phyloP scores from a whole-genome alignment of 176 grass and related monocot genomes.

The Aegilops sharonensis region DNA sequence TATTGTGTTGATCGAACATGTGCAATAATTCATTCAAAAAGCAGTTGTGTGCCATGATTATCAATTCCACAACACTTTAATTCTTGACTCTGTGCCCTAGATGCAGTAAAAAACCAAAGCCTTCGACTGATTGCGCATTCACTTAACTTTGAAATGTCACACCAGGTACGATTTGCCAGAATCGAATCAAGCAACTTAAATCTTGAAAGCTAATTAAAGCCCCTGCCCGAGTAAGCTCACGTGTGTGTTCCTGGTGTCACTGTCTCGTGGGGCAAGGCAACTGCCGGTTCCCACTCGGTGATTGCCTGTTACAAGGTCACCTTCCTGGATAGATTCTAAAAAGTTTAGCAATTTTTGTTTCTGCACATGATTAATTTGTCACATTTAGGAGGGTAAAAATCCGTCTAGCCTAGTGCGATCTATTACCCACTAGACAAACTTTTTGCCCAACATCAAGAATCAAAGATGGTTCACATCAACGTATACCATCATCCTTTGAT shows the following conservation, averaged over 20 bases:
- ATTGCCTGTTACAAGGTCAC: neutral
- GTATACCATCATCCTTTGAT: neutral
- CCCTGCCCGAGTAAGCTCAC: neutral
- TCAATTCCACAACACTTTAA: neutral
- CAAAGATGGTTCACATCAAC: neutral
- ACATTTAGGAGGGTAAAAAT: neutral
- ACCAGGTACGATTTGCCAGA: conserved; percentile 8
- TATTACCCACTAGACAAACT: neutral
- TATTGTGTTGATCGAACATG: neutral
- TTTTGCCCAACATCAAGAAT: neutral
- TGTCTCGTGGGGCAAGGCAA: neutral
- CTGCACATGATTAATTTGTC: neutral
- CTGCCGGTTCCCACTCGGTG: neutral
- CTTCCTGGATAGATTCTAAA: neutral
- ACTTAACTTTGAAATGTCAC: neutral
- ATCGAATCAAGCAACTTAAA: neutral
- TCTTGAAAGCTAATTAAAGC: neutral
- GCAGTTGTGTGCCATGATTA: neutral
- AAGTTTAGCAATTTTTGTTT: neutral
- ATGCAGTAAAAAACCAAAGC: neutral
- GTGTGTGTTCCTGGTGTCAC: neutral
- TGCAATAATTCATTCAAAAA: neutral
- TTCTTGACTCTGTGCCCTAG: neutral
- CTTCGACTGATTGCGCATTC: neutral
- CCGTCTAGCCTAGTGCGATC: neutral